A percentile compares a stretch with the other conserved stretches of the same genome.
phyloP scores from a whole-genome alignment of 148 eudicot species.

The Fallopia convolvulus region DNA sequence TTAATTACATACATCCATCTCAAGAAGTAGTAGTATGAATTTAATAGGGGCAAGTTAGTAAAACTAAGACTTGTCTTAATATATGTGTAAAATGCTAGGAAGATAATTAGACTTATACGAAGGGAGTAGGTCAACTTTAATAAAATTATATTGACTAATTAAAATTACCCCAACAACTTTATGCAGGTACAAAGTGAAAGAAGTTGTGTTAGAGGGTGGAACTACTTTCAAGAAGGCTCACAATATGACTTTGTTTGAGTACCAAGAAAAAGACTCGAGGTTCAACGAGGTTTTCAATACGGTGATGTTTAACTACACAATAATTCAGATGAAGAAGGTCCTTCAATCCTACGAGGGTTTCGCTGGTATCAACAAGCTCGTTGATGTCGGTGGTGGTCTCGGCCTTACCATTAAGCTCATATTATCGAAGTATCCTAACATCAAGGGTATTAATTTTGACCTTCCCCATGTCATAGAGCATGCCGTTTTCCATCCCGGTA shows the following conservation, averaged over 20 bases:
- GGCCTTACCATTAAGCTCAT: slow-evolving; percentile 26
- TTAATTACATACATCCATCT: too few relatives aligned
- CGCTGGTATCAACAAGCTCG: slow-evolving; percentile 16
- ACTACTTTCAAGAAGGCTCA: slow-evolving; percentile 24
- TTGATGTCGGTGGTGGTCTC: slow-evolving; percentile 37
- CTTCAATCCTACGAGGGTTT: slow-evolving; percentile 27
- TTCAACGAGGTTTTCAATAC: slow-evolving; percentile 30
- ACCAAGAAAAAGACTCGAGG: slow-evolving; percentile 14
- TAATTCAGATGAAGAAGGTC: slow-evolving; percentile 19
- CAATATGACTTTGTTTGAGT: slow-evolving; percentile 27
- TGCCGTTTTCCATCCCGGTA: slow-evolving; percentile 26
- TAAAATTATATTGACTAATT: too few relatives aligned
- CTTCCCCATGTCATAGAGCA: background rate
- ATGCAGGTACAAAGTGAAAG: slow-evolving; percentile 23
- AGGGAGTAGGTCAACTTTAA: too few relatives aligned
- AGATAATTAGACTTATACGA: too few relatives aligned
- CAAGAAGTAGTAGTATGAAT: too few relatives aligned
- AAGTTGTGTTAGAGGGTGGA: background rate
- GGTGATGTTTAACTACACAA: slow-evolving; percentile 24
- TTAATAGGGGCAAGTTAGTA: too few relatives aligned
- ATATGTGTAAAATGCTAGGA: too few relatives aligned
- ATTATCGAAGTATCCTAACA: slow-evolving; percentile 21
- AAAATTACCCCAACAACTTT: too few relatives aligned
- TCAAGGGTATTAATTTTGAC: slow-evolving; percentile 29
- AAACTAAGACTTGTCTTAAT: too few relatives aligned